Evolutionary conservation across 2,329 filamentous ascomycete genomes (phyloP).

Genomic region (Ceratocystis smalleyi): DNA sequence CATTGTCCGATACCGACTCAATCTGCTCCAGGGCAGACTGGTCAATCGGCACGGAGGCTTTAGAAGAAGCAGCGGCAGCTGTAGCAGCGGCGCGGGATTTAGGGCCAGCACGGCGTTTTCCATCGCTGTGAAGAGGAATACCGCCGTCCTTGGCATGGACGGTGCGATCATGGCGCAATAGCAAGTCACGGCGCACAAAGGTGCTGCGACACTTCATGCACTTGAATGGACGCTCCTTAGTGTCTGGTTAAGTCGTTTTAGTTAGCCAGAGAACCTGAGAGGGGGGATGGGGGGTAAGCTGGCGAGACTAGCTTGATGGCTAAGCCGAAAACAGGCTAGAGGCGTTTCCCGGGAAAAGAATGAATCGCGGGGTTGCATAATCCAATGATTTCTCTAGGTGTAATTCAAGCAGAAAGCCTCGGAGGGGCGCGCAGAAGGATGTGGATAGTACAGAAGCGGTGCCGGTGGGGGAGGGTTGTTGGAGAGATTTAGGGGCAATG

Average conservation of each 20-base stretch:
- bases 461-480: too few relatives aligned
- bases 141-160: conserved; percentile 98
- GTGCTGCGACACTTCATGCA: conserved; percentile 97
- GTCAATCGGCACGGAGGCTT: conserved; percentile 67
- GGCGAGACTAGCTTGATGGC: conserved; percentile 7
- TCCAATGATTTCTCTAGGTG: not conserved
- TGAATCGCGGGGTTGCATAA: not conserved
- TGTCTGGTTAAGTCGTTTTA: conserved; percentile 43
- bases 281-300: not conserved
- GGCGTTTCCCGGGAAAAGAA: not conserved
- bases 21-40: conserved; percentile 81
- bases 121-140: conserved; percentile 82
- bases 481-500: too few relatives aligned
- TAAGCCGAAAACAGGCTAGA: not conserved
- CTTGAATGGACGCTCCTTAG: conserved; percentile 97
- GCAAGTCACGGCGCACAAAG: conserved; percentile 90
- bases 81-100: conserved; percentile 41
- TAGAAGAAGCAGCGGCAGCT: conserved; percentile 46
- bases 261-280: conserved; percentile 15
- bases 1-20: conserved; percentile 65
- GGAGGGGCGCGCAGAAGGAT: not conserved
- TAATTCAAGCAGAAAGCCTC: not conserved
- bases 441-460: not conserved
- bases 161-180: conserved; percentile 92
- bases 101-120: conserved; percentile 63